Evolutionary conservation across 2,329 filamentous ascomycete genomes (phyloP).

Genomic region (Dendrostoma leiphaemia): DNA sequence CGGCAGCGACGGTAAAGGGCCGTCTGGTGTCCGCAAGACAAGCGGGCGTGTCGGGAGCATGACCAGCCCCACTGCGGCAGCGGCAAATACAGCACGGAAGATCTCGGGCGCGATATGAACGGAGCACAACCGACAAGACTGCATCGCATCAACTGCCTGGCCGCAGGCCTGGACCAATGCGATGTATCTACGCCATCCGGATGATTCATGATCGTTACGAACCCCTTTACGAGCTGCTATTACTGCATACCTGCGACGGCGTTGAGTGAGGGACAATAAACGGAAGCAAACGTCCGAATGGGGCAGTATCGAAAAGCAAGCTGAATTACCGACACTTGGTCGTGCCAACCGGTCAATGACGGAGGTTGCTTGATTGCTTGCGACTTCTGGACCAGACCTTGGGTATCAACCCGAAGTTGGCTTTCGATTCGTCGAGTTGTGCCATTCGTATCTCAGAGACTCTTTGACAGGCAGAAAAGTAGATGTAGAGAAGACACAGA

Average conservation of each 20-base stretch:
- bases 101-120: constrained; percentile 40
- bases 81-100: constrained; percentile 49
- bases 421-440: background rate
- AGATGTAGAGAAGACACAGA: background rate
- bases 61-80: constrained; percentile 39
- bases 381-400: background rate
- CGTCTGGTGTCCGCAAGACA: constrained; percentile 60
- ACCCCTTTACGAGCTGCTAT: constrained; percentile 9
- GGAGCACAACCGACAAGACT: background rate
- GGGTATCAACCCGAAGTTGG: background rate
- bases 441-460: constrained; percentile 1
- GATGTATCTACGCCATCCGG: constrained; percentile 9
- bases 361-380: background rate
- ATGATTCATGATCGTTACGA: constrained; percentile 21
- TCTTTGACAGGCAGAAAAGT: background rate
- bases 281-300: background rate
- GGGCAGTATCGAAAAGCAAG: background rate
- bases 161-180: background rate
- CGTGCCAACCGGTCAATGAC: background rate
- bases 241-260: constrained; percentile 19
- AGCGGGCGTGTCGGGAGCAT: constrained; percentile 64
- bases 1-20: constrained; percentile 40
- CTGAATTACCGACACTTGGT: background rate
- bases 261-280: background rate
- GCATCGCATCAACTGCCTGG: background rate